Percentiles rank a stretch among this genome's conserved stretches.
These are phyloP conservation scores for Aspergillus sp. DNA, from an alignment of 2,329 filamentous ascomycete genomes.

Conservation along the genomic window DNA sequence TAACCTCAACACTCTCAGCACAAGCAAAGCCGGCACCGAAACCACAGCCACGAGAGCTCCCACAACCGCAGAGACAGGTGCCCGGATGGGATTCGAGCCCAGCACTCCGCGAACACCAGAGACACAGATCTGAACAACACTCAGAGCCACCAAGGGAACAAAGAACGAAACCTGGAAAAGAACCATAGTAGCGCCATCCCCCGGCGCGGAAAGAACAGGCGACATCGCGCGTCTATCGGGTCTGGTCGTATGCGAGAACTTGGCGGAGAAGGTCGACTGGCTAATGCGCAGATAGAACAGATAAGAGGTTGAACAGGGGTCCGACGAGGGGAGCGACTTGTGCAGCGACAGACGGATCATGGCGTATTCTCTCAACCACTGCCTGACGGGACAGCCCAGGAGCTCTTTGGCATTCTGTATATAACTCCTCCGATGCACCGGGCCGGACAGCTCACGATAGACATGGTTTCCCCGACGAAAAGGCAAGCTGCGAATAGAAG, in stretches of 20 bases:
- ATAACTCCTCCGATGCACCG: neutral
- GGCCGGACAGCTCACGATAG: neutral
- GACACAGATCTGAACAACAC: neutral
- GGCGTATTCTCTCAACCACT: neutral
- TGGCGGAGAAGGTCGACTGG: constrained; percentile 1
- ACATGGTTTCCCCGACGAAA: constrained; percentile 2
- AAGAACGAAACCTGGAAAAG: neutral
- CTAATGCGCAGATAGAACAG: neutral
- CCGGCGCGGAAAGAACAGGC: neutral
- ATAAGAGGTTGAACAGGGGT: neutral
- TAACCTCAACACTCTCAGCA: neutral
- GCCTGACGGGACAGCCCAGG: neutral
- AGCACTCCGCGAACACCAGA: neutral
- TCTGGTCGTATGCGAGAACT: neutral
- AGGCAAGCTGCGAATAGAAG: constrained; percentile 8
- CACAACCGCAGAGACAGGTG: neutral
- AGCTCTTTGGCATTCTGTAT: neutral
- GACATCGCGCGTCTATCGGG: neutral
- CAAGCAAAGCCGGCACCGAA: neutral
- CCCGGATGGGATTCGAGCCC: neutral
- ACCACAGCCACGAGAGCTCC: neutral
- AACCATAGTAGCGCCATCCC: neutral
- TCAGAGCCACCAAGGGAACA: neutral
- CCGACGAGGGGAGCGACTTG: neutral
- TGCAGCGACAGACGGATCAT: neutral